phyloP scores from a whole-genome alignment of 176 grass and related monocot genomes.

The Carex pumila region DNA sequence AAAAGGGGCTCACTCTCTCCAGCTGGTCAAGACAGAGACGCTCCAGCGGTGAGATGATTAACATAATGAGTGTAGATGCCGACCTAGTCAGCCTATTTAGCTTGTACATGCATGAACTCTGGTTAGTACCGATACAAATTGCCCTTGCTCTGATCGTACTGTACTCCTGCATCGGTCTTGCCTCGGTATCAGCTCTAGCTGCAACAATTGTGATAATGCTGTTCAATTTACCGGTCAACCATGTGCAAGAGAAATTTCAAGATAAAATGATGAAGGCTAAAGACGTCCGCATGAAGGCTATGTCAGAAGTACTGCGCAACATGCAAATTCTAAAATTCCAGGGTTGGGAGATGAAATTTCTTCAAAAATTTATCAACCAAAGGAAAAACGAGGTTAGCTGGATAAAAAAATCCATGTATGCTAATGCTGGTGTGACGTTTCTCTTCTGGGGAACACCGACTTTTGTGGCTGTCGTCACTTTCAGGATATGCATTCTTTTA shows the following conservation, averaged over 20 bases:
- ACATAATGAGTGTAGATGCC: constrained; percentile 55
- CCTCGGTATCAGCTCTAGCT: constrained; percentile 39
- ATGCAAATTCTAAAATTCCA: constrained; percentile 87
- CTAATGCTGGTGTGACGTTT: constrained; percentile 33
- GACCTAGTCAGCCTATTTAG: constrained; percentile 39
- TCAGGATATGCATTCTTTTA: constrained; percentile 45
- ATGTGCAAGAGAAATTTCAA: constrained; percentile 38
- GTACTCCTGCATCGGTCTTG: constrained; percentile 39
- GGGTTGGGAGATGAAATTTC: constrained; percentile 73
- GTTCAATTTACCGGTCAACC: constrained; percentile 43
- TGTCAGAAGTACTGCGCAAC: constrained; percentile 63
- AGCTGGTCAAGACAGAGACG: constrained; percentile 44
- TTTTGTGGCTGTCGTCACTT: constrained; percentile 54
- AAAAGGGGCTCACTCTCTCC: constrained; percentile 52
- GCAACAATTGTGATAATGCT: constrained; percentile 46
- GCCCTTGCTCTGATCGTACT: constrained; percentile 52
- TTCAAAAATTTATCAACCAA: constrained; percentile 51
- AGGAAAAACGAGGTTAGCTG: constrained; percentile 57
- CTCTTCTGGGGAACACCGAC: constrained; percentile 56
- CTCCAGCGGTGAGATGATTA: constrained; percentile 64
- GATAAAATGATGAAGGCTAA: constrained; percentile 60
- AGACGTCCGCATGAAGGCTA: constrained; percentile 62
- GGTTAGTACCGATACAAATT: constrained; percentile 56
- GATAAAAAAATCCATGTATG: constrained; percentile 49
- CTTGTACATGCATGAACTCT: constrained; percentile 65